phyloP scores from a whole-genome alignment of 2,329 filamentous ascomycete species.

The Fusarium sp. region DNA sequence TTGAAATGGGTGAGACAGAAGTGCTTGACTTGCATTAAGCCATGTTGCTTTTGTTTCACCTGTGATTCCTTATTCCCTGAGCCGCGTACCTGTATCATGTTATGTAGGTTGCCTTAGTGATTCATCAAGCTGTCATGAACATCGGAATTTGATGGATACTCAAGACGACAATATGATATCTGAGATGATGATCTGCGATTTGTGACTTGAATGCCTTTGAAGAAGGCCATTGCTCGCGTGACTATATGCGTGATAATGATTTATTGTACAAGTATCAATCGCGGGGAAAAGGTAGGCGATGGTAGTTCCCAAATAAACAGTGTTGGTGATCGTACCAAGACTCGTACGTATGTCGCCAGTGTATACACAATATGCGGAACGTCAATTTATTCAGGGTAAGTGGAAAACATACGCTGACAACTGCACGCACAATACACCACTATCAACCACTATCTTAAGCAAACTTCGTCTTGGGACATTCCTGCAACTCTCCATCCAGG shows the following conservation, averaged over 20 bases:
- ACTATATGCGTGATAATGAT: rapidly evolving
- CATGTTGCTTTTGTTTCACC: constrained; percentile 17
- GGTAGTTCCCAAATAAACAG: no score
- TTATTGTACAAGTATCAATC: no score
- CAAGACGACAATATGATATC: not conserved
- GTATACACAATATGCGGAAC: not conserved
- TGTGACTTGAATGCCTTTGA: not conserved
- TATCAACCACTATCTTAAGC: constrained; percentile 1
- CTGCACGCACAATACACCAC: not conserved
- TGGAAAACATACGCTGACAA: not conserved
- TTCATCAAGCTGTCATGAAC: not conserved
- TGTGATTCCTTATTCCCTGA: constrained; percentile 4
- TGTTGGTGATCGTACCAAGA: not conserved
- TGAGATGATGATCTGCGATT: not conserved
- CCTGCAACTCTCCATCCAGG: constrained; percentile 61
- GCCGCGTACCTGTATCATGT: constrained; percentile 8
- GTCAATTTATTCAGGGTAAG: no score
- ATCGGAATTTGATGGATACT: not conserved
- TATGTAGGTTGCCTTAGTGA: constrained; percentile 5
- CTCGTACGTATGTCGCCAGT: no score
- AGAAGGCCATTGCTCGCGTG: not conserved
- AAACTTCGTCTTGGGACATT: constrained; percentile 49
- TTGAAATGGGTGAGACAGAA: constrained; percentile 7
- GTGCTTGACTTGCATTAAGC: constrained; percentile 6
- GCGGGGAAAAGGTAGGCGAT: rapidly evolving